phyloP scores from a whole-genome alignment of 176 grass and related monocot species.

The Saccharum spontaneum region DNA sequence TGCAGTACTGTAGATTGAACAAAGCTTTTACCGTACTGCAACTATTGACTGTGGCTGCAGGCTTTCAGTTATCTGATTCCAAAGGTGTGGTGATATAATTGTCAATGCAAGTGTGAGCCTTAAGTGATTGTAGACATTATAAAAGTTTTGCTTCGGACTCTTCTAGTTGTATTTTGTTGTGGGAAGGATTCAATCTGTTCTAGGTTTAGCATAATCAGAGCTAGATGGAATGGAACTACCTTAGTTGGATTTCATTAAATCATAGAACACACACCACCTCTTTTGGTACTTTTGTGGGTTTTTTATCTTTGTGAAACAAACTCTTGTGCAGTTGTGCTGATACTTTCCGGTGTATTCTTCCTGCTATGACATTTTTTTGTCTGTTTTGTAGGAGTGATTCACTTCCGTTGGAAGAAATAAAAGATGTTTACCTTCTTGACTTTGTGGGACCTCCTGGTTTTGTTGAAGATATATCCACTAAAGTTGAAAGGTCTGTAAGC shows the following conservation, averaged over 20 bases:
- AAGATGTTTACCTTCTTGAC: conserved; percentile 86
- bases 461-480: conserved; percentile 66
- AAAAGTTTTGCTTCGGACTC: background rate
- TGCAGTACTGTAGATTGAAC: background rate
- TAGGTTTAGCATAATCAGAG: background rate
- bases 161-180: background rate
- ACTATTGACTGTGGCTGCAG: background rate
- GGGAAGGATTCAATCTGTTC: background rate
- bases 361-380: background rate
- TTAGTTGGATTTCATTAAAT: background rate
- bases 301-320: background rate
- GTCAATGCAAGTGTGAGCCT: background rate
- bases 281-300: background rate
- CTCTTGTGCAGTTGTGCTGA: too few relatives aligned
- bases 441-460: conserved; percentile 89
- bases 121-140: background rate
- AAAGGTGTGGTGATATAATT: background rate
- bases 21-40: background rate
- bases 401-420: conserved; percentile 80
- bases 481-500: conserved; percentile 63
- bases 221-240: background rate
- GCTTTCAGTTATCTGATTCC: background rate
- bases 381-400: conserved; percentile 46
- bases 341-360: background rate
- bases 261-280: background rate